Percentiles rank a stretch among this genome's conserved stretches.
Conservation (phyloP, 345 rosid genomes). For the Arabidopsis thaliana region DNA sequence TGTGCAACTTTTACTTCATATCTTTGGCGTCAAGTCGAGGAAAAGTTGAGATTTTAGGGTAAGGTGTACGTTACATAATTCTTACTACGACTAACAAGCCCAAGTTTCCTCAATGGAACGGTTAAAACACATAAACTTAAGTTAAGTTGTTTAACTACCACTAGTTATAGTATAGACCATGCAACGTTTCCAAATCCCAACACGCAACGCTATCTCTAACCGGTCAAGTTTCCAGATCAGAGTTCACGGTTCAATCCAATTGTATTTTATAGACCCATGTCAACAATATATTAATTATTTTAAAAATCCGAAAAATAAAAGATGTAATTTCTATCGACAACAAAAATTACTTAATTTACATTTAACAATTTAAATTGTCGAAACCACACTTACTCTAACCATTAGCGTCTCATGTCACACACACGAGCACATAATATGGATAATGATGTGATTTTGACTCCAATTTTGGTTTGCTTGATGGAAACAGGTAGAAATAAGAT, state of each 20-base stretch:
- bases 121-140: background rate
- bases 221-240: background rate
- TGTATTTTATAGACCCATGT: too few relatives aligned
- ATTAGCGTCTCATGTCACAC: background rate
- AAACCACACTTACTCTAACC: background rate
- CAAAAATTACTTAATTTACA: too few relatives aligned
- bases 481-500: slow-evolving; percentile 87
- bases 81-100: slow-evolving; percentile 3
- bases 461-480: slow-evolving; percentile 22
- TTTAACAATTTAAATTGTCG: background rate
- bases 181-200: background rate
- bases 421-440: background rate
- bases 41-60: slow-evolving; percentile 29
- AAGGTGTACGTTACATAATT: slow-evolving; percentile 22
- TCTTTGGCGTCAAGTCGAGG: slow-evolving; percentile 41
- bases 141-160: too few relatives aligned
- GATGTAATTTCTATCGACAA: too few relatives aligned
- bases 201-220: background rate
- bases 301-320: too few relatives aligned
- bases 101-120: slow-evolving; percentile 8
- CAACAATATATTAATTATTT: too few relatives aligned
- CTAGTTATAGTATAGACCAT: background rate
- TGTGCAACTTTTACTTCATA: background rate
- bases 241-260: too few relatives aligned
- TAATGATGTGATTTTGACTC: slow-evolving; percentile 5